A percentile compares a stretch with the other conserved stretches of the same genome.
phyloP scores from a whole-genome alignment of 805 yeast species.

The Lipomyces mesembrius region DNA sequence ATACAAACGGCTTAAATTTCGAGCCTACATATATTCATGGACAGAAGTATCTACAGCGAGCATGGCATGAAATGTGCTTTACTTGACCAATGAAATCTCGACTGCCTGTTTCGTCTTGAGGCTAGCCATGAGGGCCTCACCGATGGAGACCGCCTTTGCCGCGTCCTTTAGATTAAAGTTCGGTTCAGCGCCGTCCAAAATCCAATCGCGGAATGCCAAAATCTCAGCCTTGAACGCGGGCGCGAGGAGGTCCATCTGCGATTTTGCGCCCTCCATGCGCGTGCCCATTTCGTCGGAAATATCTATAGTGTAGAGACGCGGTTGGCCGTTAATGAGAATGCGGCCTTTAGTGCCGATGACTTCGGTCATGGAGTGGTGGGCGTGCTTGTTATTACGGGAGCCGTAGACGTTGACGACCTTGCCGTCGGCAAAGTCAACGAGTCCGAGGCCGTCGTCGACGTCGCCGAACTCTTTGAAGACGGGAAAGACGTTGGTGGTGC shows the following conservation, averaged over 20 bases:
- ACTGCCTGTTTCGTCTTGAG: not conserved
- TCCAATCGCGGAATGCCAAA: conserved; percentile 35
- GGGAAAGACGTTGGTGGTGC: conserved; percentile 37
- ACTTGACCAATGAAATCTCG: no score
- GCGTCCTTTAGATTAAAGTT: conserved; percentile 37
- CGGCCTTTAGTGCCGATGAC: conserved; percentile 40
- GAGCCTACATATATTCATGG: no score
- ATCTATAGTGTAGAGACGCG: conserved; percentile 24
- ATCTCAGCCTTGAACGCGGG: conserved; percentile 31
- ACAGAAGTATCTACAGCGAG: no score
- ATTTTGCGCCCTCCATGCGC: conserved; percentile 23
- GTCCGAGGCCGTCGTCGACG: conserved; percentile 38
- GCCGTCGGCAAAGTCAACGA: conserved; percentile 35
- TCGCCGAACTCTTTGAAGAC: conserved; percentile 38
- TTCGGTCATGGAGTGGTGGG: conserved; percentile 39
- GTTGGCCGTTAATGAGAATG: conserved; percentile 35
- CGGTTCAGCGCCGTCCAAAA: conserved; percentile 16
- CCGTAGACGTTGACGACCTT: conserved; percentile 32
- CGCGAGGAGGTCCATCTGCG: conserved; percentile 28
- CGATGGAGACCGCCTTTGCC: conserved; percentile 38
- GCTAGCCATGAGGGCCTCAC: conserved; percentile 24
- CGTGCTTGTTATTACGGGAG: conserved; percentile 37
- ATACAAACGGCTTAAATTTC: no score
- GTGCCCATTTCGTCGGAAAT: conserved; percentile 33
- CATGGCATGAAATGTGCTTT: no score